Evolutionary conservation across 1,139 yeast species (phyloP), one percentile per base, ranked within the genome.

Genomic region (Geotrichum klebahnii): DNA sequence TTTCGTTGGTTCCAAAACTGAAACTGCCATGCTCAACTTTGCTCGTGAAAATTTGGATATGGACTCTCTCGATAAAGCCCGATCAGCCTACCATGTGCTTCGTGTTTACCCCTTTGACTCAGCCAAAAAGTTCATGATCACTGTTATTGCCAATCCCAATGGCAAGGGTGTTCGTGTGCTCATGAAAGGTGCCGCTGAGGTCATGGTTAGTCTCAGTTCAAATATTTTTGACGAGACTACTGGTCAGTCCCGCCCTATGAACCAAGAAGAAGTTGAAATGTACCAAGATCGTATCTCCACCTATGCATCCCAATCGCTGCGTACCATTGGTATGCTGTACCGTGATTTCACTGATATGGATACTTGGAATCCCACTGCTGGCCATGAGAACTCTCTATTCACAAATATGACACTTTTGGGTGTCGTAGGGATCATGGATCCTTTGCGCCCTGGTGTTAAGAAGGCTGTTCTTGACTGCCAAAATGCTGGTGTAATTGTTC

Each of bases 141-240:
- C 89, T 14, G 83, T 89, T 3, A 75, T 82, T 53, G 74, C 74
- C 55, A 57, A 63, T 12, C 63, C 69, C 16, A 61, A 61, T 17
- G 72, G 67, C 4, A 65, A 72, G 34, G 78, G 78, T 1, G 84
- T 68, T 67, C 76, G 94, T 53, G 71, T 89, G 50, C 82, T 79
- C 55, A 73, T 86, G 55, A 92, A 92, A 70, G 98, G 99, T 55
- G 98, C 98, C 1, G 92, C 97, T 0, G 99, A 92, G 68, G 79
- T 90, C 54, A 76, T 92, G 16, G 76, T 87, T 59, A 75, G 75
- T 47, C 72, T 77, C 57, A 85, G 96, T 66, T 20, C 63, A 10
- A 34, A 44, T 2, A 56, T 63, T 26, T 50, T 58, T 45, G 62
- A 59, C 36, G 53, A 54, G 5, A 44, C 46, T 26, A 47, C 55